Evolutionary conservation across 148 eudicot species (phyloP).

Genomic region (Fallopia convolvulus): DNA sequence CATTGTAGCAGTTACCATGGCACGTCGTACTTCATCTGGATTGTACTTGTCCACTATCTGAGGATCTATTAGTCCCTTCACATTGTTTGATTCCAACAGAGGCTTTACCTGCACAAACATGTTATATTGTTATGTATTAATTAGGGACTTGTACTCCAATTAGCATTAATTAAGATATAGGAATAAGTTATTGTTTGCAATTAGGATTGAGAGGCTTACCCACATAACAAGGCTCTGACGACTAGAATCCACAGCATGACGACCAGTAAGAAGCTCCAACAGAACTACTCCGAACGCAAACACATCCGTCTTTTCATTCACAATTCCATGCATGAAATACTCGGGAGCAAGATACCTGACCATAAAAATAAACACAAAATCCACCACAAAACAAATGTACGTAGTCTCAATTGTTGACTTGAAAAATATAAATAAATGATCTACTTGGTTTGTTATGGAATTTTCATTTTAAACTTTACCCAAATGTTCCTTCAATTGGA

Average conservation of each 20-base stretch:
- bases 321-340: constrained; percentile 89
- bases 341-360: constrained; percentile 55
- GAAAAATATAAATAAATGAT: background rate
- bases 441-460: background rate
- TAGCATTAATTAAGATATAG: background rate
- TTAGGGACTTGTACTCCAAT: background rate
- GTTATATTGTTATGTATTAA: no score
- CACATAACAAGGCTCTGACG: constrained; percentile 89
- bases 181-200: background rate
- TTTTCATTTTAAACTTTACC: constrained; percentile 30
- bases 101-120: constrained; percentile 58
- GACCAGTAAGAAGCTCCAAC: constrained; percentile 89
- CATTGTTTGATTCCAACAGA: constrained; percentile 42
- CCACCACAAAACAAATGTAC: background rate
- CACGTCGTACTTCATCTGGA: constrained; percentile 44
- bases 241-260: constrained; percentile 69
- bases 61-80: constrained; percentile 74
- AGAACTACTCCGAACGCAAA: constrained; percentile 88
- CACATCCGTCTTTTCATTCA: constrained; percentile 86
- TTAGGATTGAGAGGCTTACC: constrained; percentile 38
- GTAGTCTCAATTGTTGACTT: background rate
- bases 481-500: constrained; percentile 96
- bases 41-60: constrained; percentile 46
- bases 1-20: constrained; percentile 56
- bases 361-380: background rate